Conservation (phyloP, 1,284 basidiomycete genomes). For the Pseudozyma hubeiensis region DNA sequence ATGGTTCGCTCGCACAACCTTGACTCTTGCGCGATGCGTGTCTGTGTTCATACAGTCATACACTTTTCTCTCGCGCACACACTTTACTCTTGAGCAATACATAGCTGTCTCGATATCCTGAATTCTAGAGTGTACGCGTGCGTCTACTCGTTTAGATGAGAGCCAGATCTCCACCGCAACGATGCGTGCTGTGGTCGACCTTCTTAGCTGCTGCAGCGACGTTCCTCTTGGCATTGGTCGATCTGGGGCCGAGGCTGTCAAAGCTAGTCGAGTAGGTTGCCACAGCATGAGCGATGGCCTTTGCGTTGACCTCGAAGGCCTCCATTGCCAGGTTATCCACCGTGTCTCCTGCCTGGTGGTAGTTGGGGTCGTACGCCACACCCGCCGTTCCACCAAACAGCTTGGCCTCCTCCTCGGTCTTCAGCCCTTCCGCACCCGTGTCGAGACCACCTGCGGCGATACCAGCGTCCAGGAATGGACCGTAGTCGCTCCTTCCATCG, state of each 20-base stretch:
- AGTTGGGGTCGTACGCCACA: conserved; percentile 36
- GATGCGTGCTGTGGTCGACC: conserved; percentile 30
- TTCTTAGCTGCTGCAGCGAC: conserved; percentile 7
- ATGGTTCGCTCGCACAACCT: no score
- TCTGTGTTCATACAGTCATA: no score
- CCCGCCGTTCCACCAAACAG: conserved; percentile 38
- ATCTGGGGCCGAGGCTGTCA: conserved; percentile 24
- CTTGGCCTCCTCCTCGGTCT: conserved; percentile 40
- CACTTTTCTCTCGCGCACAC: no score
- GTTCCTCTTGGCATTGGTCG: conserved; percentile 5
- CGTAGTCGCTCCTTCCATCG: conserved; percentile 34
- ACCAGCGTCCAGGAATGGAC: conserved; percentile 43
- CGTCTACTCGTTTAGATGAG: conserved; percentile 5
- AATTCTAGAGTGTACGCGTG: no score
- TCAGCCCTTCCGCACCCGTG: conserved; percentile 40
- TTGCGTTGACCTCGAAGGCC: conserved; percentile 39
- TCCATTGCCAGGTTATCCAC: conserved; percentile 37
- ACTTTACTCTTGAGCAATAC: no score
- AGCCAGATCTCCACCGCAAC: conserved; percentile 35
- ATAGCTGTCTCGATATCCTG: no score
- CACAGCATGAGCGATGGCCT: conserved; percentile 43
- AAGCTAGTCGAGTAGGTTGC: conserved; percentile 33
- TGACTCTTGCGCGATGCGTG: no score
- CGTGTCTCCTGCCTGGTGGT: conserved; percentile 37
- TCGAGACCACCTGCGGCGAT: conserved; percentile 43